Evolutionary conservation across 306 rosid species (phyloP).

Genomic region (Acacia melanoxylon): DNA sequence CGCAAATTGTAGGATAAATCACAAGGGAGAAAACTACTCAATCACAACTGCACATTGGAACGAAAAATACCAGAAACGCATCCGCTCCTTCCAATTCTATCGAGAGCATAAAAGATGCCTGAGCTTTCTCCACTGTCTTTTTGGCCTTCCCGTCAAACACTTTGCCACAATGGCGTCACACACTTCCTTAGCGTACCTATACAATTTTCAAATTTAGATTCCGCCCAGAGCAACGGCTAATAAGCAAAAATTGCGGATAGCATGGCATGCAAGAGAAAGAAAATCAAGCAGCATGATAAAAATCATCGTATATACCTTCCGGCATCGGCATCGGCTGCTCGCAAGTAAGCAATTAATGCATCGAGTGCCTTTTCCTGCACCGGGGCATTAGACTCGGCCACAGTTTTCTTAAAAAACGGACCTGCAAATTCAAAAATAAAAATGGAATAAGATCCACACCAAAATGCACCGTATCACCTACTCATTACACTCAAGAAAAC

Average conservation of each 20-base stretch:
- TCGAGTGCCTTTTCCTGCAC: constrained; percentile 99
- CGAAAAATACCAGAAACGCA: constrained; percentile 74
- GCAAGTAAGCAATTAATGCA: constrained; percentile 83
- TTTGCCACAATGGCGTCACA: constrained; percentile 92
- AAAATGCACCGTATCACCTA: constrained; percentile 35
- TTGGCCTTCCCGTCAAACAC: constrained; percentile 96
- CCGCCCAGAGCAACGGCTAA: constrained; percentile 6
- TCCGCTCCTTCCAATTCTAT: constrained; percentile 96
- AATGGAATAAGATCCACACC: constrained; percentile 30
- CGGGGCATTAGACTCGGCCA: constrained; percentile 93
- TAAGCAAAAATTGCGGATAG: constrained; percentile 3
- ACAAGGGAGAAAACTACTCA: constrained; percentile 5
- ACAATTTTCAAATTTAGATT: constrained; percentile 25
- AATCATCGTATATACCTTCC: constrained; percentile 57
- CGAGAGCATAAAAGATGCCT: constrained; percentile 92
- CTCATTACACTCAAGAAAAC: constrained; percentile 4
- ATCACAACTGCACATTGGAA: constrained; percentile 11
- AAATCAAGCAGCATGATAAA: background rate
- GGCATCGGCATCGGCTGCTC: constrained; percentile 96
- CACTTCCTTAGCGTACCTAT: constrained; percentile 82
- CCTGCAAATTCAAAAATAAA: constrained; percentile 48
- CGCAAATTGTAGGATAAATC: constrained; percentile 22
- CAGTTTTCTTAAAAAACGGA: constrained; percentile 75
- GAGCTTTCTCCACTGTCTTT: constrained; percentile 99
- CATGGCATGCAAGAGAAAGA: constrained; percentile 10